Conservation (phyloP, 805 yeast species). For the Saturnispora kantuleensis region DNA sequence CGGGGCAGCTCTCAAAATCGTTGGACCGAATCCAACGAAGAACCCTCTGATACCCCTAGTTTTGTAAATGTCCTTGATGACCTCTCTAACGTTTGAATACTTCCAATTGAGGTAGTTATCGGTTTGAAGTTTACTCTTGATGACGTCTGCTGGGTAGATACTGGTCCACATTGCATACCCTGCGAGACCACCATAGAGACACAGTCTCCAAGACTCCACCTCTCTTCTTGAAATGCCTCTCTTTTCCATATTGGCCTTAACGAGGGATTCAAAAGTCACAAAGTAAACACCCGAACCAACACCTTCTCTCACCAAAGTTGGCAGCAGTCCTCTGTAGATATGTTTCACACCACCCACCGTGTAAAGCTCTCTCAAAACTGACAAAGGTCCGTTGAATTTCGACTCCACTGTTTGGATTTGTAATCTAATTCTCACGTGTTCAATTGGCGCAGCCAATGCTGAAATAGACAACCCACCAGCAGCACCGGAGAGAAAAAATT, state of each 20-base stretch:
- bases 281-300: conserved; percentile 87
- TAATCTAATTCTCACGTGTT: conserved; percentile 85
- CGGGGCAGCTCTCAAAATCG: conserved; percentile 93
- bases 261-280: conserved; percentile 81
- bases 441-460: conserved; percentile 85
- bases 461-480: conserved; percentile 93
- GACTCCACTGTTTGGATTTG: conserved; percentile 61
- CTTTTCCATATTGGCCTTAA: conserved; percentile 50
- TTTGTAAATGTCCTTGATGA: conserved; percentile 41
- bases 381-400: conserved; percentile 63
- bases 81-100: conserved; percentile 51
- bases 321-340: conserved; percentile 69
- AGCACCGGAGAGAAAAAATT: conserved; percentile 75
- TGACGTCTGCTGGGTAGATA: conserved; percentile 80
- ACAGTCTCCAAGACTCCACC: conserved; percentile 79
- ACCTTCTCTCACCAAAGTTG: conserved; percentile 77
- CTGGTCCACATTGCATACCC: conserved; percentile 86
- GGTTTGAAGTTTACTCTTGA: conserved; percentile 82
- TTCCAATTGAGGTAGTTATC: conserved; percentile 52
- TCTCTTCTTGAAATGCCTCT: conserved; percentile 48
- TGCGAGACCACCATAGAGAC: conserved; percentile 80
- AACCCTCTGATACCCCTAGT: conserved; percentile 68
- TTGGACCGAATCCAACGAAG: conserved; percentile 86
- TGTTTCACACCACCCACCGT: conserved; percentile 38
- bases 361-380: conserved; percentile 52